Conservation (phyloP, 352 stramenopile genomes). For the Globisporangium recalcitrans region DNA sequence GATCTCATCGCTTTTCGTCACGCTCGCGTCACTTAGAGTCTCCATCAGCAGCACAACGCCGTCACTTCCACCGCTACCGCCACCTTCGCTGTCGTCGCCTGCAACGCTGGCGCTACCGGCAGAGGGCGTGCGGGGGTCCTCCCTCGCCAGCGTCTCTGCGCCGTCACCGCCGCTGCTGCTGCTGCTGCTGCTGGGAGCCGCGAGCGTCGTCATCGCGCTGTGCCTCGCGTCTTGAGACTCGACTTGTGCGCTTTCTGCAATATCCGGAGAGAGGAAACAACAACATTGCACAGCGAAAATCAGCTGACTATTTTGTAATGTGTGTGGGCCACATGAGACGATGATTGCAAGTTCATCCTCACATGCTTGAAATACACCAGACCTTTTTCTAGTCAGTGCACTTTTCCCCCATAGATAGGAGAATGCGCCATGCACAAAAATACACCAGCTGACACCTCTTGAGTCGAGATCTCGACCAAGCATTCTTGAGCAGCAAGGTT, state of each 20-base stretch:
- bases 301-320: slow-evolving; percentile 8
- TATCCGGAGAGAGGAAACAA: neutral
- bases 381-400: too few species aligned
- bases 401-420: too few species aligned
- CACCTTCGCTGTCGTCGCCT: neutral
- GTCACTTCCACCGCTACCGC: neutral
- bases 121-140: neutral
- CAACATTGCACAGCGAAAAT: neutral
- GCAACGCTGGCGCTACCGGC: neutral
- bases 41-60: neutral
- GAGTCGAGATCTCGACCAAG: too few species aligned
- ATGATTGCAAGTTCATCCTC: neutral
- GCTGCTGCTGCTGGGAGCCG: slow-evolving; percentile 1
- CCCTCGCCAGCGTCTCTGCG: neutral
- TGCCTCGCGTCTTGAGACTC: neutral
- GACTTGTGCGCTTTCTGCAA: neutral
- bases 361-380: neutral
- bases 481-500: too few species aligned
- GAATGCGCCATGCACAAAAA: too few species aligned
- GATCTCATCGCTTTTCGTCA: neutral
- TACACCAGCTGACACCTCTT: neutral
- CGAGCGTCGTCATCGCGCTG: slow-evolving; percentile 15
- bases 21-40: neutral
- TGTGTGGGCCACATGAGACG: neutral
- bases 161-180: neutral